Evolutionary conservation across 805 yeast genomes (phyloP).

Genomic region (Candida cerambycidarum): DNA sequence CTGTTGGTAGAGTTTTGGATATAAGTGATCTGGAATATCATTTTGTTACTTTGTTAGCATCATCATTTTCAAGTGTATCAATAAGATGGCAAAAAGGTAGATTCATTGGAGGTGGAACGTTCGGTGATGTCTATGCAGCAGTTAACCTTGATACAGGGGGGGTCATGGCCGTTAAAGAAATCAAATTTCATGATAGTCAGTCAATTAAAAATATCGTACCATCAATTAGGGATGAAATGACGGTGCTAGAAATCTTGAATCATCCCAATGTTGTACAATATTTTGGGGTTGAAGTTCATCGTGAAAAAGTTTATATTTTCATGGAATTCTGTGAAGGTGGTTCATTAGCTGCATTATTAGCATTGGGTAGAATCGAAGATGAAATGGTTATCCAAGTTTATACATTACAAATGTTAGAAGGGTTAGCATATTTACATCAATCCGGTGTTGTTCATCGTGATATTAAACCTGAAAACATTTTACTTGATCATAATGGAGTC

Average conservation of each 20-base stretch:
- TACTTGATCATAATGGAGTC: constrained; percentile 87
- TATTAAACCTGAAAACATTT: constrained; percentile 91
- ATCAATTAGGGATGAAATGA: constrained; percentile 93
- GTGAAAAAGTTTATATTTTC: constrained; percentile 91
- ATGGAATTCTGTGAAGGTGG: constrained; percentile 99
- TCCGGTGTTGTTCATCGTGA: constrained; percentile 96
- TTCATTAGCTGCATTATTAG: constrained; percentile 78
- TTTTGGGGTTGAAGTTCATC: constrained; percentile 95
- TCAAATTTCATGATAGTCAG: constrained; percentile 84
- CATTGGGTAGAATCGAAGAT: constrained; percentile 93
- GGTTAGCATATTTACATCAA: constrained; percentile 89
- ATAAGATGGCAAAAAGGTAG: constrained; percentile 97
- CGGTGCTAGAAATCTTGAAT: constrained; percentile 88
- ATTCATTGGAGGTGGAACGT: constrained; percentile 92
- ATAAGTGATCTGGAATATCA: constrained; percentile 85
- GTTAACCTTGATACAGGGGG: constrained; percentile 93
- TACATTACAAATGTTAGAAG: constrained; percentile 90
- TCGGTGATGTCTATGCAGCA: constrained; percentile 92
- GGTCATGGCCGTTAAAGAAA: constrained; percentile 95
- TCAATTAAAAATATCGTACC: constrained; percentile 82
- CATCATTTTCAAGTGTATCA: constrained; percentile 84
- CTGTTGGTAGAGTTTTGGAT: constrained; percentile 87
- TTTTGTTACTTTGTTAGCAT: constrained; percentile 79
- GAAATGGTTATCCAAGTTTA: constrained; percentile 90
- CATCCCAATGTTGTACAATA: constrained; percentile 97